phyloP scores from a whole-genome alignment of 2,329 filamentous ascomycete genomes.

The Venturiaceae sp. region DNA sequence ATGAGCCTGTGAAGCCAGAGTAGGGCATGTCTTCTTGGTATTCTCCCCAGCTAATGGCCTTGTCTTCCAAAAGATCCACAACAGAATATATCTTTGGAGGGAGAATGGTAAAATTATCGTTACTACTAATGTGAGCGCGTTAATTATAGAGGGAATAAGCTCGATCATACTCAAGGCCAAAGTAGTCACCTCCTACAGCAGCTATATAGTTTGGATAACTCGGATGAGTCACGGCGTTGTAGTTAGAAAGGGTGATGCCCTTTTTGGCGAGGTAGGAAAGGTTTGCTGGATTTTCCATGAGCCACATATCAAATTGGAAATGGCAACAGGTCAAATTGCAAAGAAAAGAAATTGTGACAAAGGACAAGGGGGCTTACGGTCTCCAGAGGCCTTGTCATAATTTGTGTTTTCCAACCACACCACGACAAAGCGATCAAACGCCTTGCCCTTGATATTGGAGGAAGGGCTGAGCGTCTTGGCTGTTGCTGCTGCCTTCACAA shows the following conservation, averaged over 20 bases:
- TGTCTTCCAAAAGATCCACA: constrained; percentile 32
- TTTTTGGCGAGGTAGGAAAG: constrained; percentile 42
- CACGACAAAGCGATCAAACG: constrained; percentile 61
- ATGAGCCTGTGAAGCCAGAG: constrained; percentile 60
- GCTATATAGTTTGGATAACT: constrained; percentile 70
- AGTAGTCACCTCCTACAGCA: constrained; percentile 59
- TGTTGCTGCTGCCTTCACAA: constrained; percentile 48
- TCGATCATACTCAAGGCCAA: too few relatives aligned
- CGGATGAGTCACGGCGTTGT: constrained; percentile 57
- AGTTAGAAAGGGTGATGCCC: constrained; percentile 50
- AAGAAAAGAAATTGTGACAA: not conserved
- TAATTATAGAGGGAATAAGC: too few relatives aligned
- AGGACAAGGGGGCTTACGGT: constrained; percentile 41
- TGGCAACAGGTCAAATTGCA: too few relatives aligned
- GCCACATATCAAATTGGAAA: not conserved
- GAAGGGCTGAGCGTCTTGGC: constrained; percentile 51
- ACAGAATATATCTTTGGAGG: constrained; percentile 29
- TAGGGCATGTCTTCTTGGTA: constrained; percentile 76
- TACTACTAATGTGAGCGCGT: too few relatives aligned
- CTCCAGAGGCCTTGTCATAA: constrained; percentile 53
- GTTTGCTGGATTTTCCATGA: constrained; percentile 1
- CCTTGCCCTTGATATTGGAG: constrained; percentile 57
- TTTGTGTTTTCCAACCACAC: constrained; percentile 73
- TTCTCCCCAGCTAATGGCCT: constrained; percentile 39
- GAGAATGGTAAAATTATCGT: constrained; percentile 51